Base-by-base conservation (phyloP, 306 rosid species). In the Spatholobus suberectus region DNA sequence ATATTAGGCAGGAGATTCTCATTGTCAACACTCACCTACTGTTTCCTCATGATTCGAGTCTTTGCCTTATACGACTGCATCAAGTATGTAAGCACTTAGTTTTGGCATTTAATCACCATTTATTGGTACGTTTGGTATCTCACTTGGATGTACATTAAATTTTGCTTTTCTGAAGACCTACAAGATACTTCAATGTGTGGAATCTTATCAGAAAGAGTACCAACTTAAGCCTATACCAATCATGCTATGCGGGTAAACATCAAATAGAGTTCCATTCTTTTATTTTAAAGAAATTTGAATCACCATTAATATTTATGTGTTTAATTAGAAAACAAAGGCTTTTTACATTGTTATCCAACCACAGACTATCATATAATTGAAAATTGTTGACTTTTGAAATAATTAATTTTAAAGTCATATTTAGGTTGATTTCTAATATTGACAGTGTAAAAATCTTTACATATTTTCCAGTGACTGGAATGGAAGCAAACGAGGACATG, bases 401-500 rank as follows among this genome's bases (percentile, higher is more conserved):
- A 62, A 12, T 27, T 26, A 61, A 20, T 61, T 61, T 61, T 13
- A 61, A 59, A 59, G n/a, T 61, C 8, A 5, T 11, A 12, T 59
- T 59, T 27, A 59, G 18, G 9, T 27, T 12, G 18, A 13, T 62
- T 62, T 18, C 29, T 55, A 21, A 3, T 7, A 52, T 20, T 52
- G 12, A 51, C 10, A 7, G 41, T 1, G 29, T 55, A 51, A 51
- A n/a, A n/a, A 51, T 49, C 8, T 51, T 46, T 8, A 11, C 47
- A 8, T n/a, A 63, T 74, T 74, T 73, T 6, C 57, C 81, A 95
- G 98, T 75, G 98, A 94, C 75, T 94, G 98, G 97, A 95, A 95
- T 21, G 97, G 98, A 89, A 91, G 97, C 88, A 94, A 94, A 86
- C 81, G 94, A 4, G 98, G 98, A 49, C 92, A 94, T 85, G 91